Base-by-base conservation (phyloP, 1,284 basidiomycete species). In the Stygiomarasmius scandens region DNA sequence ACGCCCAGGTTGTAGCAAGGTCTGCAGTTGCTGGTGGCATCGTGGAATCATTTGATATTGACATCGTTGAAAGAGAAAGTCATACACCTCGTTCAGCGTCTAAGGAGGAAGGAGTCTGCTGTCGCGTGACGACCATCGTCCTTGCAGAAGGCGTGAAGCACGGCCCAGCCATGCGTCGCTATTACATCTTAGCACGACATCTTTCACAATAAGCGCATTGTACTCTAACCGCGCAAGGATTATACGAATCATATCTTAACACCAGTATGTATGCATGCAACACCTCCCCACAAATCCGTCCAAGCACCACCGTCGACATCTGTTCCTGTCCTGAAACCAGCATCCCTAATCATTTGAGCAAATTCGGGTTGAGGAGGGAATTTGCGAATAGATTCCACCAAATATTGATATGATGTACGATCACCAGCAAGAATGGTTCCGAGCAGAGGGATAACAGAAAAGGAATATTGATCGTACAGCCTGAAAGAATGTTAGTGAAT, bases 401-500 rank as follows among this genome's bases (percentile, higher is more conserved):
- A 84, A 73, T 99, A 99, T 74, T 97, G 94, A 74, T 99, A 99
- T 19, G 95, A 97, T 29, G 87, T 91, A 36, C 96, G 85, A 73
- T 99, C 96, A 2, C 93, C 93, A 8, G 96, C 93, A n/a, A 99
- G 81, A 66, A 99, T 90, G 52, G 95, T 96, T 23, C 97, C 97
- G 44, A 99, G 75, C 20, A 97, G 81, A 3, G 97, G 97, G 67
- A 99, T 96, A 58, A 98, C 84, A 4, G 92, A 89, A 84, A 99
- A 99, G 11, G 96, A 98, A 74, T 98, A 99, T 65, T 94, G 89
- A 65, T 95, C 91, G 75, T 99, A 99, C 2, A 92, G 62, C 62
- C 96, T 98, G 69, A 63, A 45, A 62, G 58, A 54, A 63, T 32
- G 6, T 32, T 32, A 32, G 29, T 32, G 6, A 32, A 32, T n/a